Evolutionary conservation across 116 monocot genomes (phyloP), one percentile per base, ranked within the genome.

Genomic region (Trichopus zeylanicus): DNA sequence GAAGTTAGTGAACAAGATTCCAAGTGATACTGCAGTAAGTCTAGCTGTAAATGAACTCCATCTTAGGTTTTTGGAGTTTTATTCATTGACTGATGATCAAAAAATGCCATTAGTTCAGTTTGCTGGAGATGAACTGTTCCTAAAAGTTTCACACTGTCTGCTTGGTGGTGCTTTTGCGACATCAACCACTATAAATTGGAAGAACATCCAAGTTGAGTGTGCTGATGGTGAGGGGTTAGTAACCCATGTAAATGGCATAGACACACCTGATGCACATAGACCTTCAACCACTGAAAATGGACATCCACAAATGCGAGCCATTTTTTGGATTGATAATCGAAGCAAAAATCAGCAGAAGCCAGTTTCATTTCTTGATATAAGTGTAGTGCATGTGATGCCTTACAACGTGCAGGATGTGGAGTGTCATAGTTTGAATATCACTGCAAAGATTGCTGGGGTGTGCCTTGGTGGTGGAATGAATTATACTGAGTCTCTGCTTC

Each of bases 381-480:
- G 8, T 57, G 58, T 75, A 23, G 72, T 71, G 12, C 91, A 98
- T 82, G 91, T 98, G 32, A 73, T 98, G 68, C 98, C 98, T 56
- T 87, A 80, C 42, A 70, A 78, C 57, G 67, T 75, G 51, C 53
- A 78, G 67, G 98, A 98, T 78, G 51, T 66, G 51, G 98, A 85
- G 27, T 91, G 78, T 30, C 98, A 98, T 63, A 91, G 91, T 73
- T 72, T 98, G 64, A 88, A 68, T 72, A 68, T 85, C 18, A 66
- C 66, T 7, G 74, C 77, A 49, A 85, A 79, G 48, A 59, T 98
- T 60, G 61, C 76, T 24, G 91, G 84, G 48, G 82, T 98, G 15
- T 81, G 98, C 13, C 91, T 98, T 73, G 91, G 98, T 64, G 98
- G 98, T 29, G 98, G 98, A 59, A 98, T 98, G 85, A 85, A 74